These are phyloP conservation scores for Chalaropsis thielavioides DNA, from an alignment of 2,329 filamentous ascomycete genomes.

Conservation along the genomic window DNA sequence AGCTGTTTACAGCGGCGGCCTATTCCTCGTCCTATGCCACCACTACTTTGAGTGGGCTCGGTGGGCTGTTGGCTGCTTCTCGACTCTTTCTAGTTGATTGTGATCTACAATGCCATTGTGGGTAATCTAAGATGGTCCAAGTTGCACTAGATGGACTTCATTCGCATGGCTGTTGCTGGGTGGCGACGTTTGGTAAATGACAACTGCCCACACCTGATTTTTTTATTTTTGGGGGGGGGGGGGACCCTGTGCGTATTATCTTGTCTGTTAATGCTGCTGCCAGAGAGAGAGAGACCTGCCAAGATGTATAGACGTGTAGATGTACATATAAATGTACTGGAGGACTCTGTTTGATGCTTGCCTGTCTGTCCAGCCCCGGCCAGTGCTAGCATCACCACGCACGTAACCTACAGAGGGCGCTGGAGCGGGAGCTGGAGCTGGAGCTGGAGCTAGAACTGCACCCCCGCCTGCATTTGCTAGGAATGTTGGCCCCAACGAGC, in stretches of 20 bases:
- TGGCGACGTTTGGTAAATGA: no score
- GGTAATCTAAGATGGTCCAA: background rate
- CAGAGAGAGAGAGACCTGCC: background rate
- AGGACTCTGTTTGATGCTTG: no score
- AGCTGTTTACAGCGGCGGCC: background rate
- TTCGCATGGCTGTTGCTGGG: no score
- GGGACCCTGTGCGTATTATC: background rate
- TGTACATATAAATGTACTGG: background rate
- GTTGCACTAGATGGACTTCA: background rate
- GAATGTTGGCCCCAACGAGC: background rate
- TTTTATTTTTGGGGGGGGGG: no score
- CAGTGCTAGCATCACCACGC: no score
- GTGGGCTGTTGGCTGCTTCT: background rate
- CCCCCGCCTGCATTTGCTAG: no score
- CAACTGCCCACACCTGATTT: no score
- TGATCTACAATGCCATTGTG: background rate
- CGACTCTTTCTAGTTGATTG: background rate
- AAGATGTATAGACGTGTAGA: background rate
- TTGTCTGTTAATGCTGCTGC: background rate
- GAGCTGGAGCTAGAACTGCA: no score
- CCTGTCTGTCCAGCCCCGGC: no score
- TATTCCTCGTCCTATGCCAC: background rate
- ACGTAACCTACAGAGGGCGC: no score
- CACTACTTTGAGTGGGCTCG: background rate
- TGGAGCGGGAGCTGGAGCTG: no score